phyloP scores from a whole-genome alignment of 2,329 filamentous ascomycete genomes.

The Botrytis tulipae region DNA sequence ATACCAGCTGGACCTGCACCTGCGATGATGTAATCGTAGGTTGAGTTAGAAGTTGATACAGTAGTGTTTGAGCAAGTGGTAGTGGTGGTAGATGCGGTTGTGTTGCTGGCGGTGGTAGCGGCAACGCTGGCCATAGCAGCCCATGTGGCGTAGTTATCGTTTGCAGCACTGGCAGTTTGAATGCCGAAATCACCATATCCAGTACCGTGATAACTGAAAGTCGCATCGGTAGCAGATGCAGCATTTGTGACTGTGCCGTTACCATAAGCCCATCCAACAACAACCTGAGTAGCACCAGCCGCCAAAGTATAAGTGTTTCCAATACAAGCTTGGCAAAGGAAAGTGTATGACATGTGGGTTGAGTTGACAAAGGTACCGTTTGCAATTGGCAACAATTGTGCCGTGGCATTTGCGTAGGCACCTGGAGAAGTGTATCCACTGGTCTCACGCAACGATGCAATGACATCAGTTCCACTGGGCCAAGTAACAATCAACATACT shows the following conservation, averaged over 20 bases:
- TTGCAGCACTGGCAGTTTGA: not conserved
- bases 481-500: slow-evolving; percentile 51
- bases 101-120: not conserved
- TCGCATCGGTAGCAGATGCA: slow-evolving; percentile 12
- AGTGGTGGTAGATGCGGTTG: not conserved
- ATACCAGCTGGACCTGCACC: slow-evolving; percentile 20
- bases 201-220: slow-evolving; percentile 18
- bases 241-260: slow-evolving; percentile 19
- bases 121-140: slow-evolving; percentile 14
- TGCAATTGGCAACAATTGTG: slow-evolving; percentile 46
- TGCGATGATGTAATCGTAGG: slow-evolving; percentile 19
- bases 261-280: slow-evolving; percentile 18
- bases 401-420: slow-evolving; percentile 44
- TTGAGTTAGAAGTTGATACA: slow-evolving; percentile 1
- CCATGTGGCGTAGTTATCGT: slow-evolving; percentile 16
- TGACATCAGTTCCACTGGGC: slow-evolving; percentile 47
- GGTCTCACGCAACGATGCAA: slow-evolving; percentile 43
- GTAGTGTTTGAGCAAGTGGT: slow-evolving; percentile 11
- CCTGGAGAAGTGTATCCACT: slow-evolving; percentile 47
- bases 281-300: not conserved
- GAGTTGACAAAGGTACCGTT: slow-evolving; percentile 52
- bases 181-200: slow-evolving; percentile 16
- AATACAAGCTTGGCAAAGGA: slow-evolving; percentile 50
- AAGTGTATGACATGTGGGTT: slow-evolving; percentile 54
- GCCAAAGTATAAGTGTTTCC: slow-evolving; percentile 1